phyloP scores from a whole-genome alignment of 2,329 filamentous ascomycete genomes.

The Pseudocercospora pini-densiflorae region DNA sequence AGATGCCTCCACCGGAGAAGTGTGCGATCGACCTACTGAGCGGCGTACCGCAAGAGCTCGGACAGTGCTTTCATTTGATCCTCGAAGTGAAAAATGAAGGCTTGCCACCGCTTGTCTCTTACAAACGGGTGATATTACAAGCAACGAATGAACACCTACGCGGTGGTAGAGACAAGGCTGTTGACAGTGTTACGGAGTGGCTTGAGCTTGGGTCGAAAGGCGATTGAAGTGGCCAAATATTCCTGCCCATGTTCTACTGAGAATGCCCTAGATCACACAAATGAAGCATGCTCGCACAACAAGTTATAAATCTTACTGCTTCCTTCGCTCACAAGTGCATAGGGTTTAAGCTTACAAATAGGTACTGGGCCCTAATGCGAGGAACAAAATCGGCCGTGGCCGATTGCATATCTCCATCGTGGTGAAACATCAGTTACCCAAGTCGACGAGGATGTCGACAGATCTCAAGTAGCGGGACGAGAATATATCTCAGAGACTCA shows the following conservation, averaged over 20 bases:
- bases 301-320: neutral
- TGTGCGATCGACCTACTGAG: constrained; percentile 8
- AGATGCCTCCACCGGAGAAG: constrained; percentile 9
- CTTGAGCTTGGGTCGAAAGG: neutral
- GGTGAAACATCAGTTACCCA: no score
- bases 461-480: no score
- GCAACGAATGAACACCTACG: constrained; percentile 6
- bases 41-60: neutral
- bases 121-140: constrained; percentile 15
- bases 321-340: neutral
- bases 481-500: no score
- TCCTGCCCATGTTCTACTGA: neutral
- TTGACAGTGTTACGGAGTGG: constrained; percentile 10
- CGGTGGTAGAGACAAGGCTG: constrained; percentile 2
- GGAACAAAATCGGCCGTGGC: no score
- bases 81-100: constrained; percentile 15
- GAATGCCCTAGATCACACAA: neutral
- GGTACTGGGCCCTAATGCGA: neutral
- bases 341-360: neutral
- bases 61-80: constrained; percentile 16
- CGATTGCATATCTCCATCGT: no score
- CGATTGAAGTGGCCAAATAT: neutral
- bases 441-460: no score
- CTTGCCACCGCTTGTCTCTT: constrained; percentile 12
- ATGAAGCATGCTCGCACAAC: neutral